Conservation (phyloP, 1,284 basidiomycete genomes). For the Gomphus bonarii region DNA sequence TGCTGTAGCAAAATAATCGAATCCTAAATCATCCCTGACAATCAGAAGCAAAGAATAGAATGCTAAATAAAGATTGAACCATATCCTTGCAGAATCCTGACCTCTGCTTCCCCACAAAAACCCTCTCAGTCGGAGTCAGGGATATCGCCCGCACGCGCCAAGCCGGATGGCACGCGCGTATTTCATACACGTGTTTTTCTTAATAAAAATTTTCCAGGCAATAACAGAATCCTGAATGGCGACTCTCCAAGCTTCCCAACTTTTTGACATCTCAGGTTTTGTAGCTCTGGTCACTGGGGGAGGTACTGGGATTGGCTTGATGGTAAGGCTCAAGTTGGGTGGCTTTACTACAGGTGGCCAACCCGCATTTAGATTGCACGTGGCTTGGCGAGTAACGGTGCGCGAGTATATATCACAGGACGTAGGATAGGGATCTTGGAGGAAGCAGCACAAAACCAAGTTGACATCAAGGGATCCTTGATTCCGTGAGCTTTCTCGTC, state of each 20-base stretch:
- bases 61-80: too few relatives aligned
- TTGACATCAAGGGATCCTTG: slow-evolving; percentile 25
- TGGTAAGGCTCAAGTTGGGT: slow-evolving; percentile 3
- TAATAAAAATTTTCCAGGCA: neutral
- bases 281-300: slow-evolving; percentile 73
- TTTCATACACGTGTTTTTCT: neutral
- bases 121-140: too few relatives aligned
- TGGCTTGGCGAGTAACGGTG: slow-evolving; percentile 67
- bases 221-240: neutral
- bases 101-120: too few relatives aligned
- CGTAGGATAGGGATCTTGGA: slow-evolving; percentile 55
- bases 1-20: too few relatives aligned
- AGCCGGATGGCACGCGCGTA: too few relatives aligned
- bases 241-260: slow-evolving; percentile 3
- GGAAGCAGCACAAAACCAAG: slow-evolving; percentile 24
- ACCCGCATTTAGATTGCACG: slow-evolving; percentile 39
- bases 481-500: slow-evolving; percentile 36
- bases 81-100: too few relatives aligned
- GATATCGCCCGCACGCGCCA: too few relatives aligned
- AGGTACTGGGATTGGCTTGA: slow-evolving; percentile 57
- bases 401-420: slow-evolving; percentile 74
- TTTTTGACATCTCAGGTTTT: slow-evolving; percentile 51
- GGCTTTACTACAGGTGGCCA: neutral
- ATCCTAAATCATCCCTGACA: too few relatives aligned
- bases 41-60: too few relatives aligned